These are phyloP conservation scores for Boehmeria nivea DNA, from an alignment of 306 rosid species.

Conservation along the genomic window DNA sequence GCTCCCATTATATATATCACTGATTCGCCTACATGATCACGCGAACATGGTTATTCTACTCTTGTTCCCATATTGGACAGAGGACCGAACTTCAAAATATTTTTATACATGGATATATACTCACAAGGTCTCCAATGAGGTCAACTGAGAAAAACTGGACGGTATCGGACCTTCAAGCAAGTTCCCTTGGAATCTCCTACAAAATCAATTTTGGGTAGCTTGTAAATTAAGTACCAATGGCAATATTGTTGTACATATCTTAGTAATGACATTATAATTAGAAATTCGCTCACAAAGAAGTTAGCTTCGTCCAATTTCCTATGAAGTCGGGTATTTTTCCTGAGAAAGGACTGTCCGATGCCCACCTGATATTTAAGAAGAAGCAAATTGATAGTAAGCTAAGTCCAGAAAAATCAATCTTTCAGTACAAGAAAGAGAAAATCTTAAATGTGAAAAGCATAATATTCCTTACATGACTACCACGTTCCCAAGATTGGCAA, in stretches of 20 bases:
- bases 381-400: neutral
- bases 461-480: constrained; percentile 11
- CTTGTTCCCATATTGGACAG: neutral
- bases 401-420: neutral
- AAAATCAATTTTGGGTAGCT: neutral
- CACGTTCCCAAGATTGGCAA: constrained; percentile 19
- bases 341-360: constrained; percentile 18
- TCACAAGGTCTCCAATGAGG: constrained; percentile 10
- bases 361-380: constrained; percentile 15
- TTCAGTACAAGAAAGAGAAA: neutral
- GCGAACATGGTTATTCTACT: neutral
- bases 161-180: constrained; percentile 35
- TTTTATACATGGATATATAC: neutral
- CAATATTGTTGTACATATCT: neutral
- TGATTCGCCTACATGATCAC: constrained; percentile 20
- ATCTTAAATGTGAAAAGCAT: neutral
- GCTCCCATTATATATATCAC: constrained; percentile 29
- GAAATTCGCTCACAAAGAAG: constrained; percentile 12
- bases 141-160: constrained; percentile 25
- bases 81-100: neutral
- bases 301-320: constrained; percentile 27
- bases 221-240: neutral
- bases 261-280: neutral
- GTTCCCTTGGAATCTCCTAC: constrained; percentile 25
- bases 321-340: constrained; percentile 31